These are phyloP conservation scores for Fagopyrum tataricum DNA, from an alignment of 148 eudicot species.

Conservation along the genomic window DNA sequence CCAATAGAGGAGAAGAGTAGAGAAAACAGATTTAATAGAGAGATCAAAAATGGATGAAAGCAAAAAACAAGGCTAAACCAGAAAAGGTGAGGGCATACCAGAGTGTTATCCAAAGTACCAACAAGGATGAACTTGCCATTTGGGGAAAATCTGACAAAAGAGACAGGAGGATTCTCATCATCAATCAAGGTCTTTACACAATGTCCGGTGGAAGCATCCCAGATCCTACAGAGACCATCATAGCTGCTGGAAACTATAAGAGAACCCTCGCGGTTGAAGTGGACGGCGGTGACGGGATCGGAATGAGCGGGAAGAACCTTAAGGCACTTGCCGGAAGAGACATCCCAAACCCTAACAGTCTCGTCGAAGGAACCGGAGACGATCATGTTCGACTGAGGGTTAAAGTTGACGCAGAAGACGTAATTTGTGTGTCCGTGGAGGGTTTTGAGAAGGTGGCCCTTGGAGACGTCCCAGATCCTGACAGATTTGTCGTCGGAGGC, in stretches of 20 bases:
- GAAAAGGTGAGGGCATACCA: conserved; percentile 36
- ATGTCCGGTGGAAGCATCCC: conserved; percentile 95
- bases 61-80: too few species aligned
- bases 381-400: conserved; percentile 71
- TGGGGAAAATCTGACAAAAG: conserved; percentile 82
- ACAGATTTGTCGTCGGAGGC: conserved; percentile 83
- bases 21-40: too few species aligned
- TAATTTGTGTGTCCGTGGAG: conserved; percentile 77
- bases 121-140: conserved; percentile 91
- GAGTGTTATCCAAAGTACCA: conserved; percentile 80
- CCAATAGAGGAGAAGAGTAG: too few species aligned
- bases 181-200: conserved; percentile 92
- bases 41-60: too few species aligned
- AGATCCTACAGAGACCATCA: conserved; percentile 87
- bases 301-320: conserved; percentile 92
- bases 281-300: conserved; percentile 79
- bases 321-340: conserved; percentile 64
- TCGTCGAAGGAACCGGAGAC: conserved; percentile 85
- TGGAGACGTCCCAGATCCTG: conserved; percentile 52
- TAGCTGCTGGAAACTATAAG: conserved; percentile 83
- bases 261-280: conserved; percentile 63
- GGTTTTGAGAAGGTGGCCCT: conserved; percentile 50
- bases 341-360: conserved; percentile 95
- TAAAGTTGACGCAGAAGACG: conserved; percentile 64
- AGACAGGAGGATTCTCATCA: conserved; percentile 92